Evolutionary conservation across 495 filamentous ascomycete genomes (phyloP), one percentile per base, ranked within the genome.

Genomic region (Collariella sp.): DNA sequence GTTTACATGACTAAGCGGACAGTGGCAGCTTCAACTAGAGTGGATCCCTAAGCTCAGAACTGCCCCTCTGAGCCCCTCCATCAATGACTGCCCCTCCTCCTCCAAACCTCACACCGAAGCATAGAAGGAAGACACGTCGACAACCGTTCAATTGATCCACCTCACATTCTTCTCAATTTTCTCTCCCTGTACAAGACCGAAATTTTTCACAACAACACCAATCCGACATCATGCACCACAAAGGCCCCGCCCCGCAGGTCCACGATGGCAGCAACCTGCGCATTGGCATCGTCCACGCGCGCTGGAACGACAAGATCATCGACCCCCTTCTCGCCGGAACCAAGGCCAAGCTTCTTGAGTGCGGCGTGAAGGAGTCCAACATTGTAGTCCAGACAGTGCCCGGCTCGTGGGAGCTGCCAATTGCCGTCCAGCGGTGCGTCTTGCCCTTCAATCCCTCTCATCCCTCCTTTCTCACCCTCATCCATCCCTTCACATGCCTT

Each of bases 261-360:
- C 72, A 73, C 69, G 70, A 80, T 70, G 93, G 93, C 64, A 86
- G 86, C 62, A 78, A 75, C 56, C 80, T 98, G 56, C 88, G 93
- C 59, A 84, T 98, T 64, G 91, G 86, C 50, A 96, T 98, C 63
- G 81, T 98, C 29, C 93, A 96, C 71, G 93, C 91, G 22, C 83
- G 93, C 57, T 98, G 93, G 93, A 98, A 97, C 71, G 82, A 77
- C 46, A 70, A 60, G 31, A 74, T 80, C 63, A 91, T 97, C 69
- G 82, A 85, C 26, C 76, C 84, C 31, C 81, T 98, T 19, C 76
- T 98, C 40, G 75, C 77, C 24, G 93, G 93, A 50, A 63, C 72
- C 57, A 74, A 72, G 65, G 68, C 70, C 38, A 76, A 76, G 69
- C 70, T 78, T 19, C 61, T 68, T 34, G 63, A 70, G 51, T 79